Evolutionary conservation across 371 early-diverging fungal genomes (phyloP).

Genomic region (Syncephalastrum racemosum): DNA sequence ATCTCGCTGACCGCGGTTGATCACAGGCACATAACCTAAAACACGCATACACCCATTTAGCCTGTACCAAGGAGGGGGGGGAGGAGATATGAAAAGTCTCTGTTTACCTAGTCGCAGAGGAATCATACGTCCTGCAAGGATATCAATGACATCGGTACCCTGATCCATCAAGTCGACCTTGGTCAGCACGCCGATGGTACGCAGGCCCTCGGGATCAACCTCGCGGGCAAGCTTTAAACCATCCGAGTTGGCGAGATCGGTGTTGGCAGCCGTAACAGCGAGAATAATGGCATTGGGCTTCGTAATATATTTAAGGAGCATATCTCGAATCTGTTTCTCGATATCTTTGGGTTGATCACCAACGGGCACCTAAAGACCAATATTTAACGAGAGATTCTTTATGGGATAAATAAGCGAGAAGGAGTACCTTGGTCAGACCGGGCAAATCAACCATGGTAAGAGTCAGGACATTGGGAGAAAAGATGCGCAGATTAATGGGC

Average conservation of each 20-base stretch:
- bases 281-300: constrained; percentile 97
- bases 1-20: constrained; percentile 97
- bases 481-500: constrained; percentile 96
- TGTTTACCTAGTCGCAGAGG: constrained; percentile 88
- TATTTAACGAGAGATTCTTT: neutral
- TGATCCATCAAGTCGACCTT: constrained; percentile 99
- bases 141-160: constrained; percentile 99
- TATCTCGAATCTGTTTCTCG: constrained; percentile 95
- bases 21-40: constrained; percentile 88
- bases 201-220: constrained; percentile 96
- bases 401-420: neutral
- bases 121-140: constrained; percentile 95
- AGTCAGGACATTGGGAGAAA: constrained; percentile 94
- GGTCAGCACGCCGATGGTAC: constrained; percentile 99
- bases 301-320: constrained; percentile 94
- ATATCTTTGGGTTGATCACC: constrained; percentile 99
- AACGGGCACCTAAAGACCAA: constrained; percentile 74
- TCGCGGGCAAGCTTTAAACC: constrained; percentile 96
- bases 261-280: constrained; percentile 97
- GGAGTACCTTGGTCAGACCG: constrained; percentile 87
- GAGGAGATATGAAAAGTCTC: no score
- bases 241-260: constrained; percentile 99
- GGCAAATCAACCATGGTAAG: constrained; percentile 98
- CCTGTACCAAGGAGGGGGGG: neutral
- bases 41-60: neutral